These are phyloP conservation scores for Apiotrichum montevideense DNA, from an alignment of 1,284 basidiomycete species.

Conservation along the genomic window DNA sequence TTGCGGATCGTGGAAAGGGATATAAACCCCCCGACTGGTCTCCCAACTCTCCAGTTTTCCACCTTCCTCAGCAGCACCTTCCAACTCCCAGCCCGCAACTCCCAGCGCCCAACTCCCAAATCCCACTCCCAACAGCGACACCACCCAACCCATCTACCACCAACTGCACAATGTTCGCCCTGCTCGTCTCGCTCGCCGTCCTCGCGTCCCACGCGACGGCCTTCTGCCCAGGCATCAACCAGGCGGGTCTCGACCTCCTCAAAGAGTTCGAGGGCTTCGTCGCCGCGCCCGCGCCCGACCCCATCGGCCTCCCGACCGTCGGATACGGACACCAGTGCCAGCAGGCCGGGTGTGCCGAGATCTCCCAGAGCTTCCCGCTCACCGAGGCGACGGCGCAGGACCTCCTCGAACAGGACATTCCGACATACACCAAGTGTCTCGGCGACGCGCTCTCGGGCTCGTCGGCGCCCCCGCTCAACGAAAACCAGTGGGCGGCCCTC, in stretches of 20 bases:
- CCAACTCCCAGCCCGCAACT: too few species aligned
- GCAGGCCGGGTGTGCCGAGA: constrained; percentile 1
- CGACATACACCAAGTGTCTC: constrained; percentile 8
- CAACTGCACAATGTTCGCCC: too few species aligned
- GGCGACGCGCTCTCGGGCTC: background rate
- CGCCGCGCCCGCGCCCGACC: background rate
- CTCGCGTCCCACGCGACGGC: too few species aligned
- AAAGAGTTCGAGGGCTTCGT: constrained; percentile 11
- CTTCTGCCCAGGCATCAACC: constrained; percentile 3
- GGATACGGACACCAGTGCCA: constrained; percentile 13
- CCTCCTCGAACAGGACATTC: constrained; percentile 9
- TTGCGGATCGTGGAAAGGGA: too few species aligned
- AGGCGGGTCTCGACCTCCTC: constrained; percentile 4
- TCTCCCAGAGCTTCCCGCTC: constrained; percentile 2
- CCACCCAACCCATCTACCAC: too few species aligned
- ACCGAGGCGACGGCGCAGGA: background rate
- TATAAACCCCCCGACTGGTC: too few species aligned
- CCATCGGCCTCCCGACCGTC: constrained; percentile 8
- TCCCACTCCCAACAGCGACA: too few species aligned
- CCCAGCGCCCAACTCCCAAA: too few species aligned
- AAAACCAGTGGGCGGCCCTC: constrained; percentile 12
- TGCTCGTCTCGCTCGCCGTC: too few species aligned
- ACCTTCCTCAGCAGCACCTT: too few species aligned
- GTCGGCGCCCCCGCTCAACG: constrained; percentile 5
- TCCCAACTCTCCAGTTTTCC: too few species aligned